Evolutionary conservation across 768 basidiomycete species (phyloP), one percentile per base, ranked within the genome.

Genomic region (Kwoniella europaea): DNA sequence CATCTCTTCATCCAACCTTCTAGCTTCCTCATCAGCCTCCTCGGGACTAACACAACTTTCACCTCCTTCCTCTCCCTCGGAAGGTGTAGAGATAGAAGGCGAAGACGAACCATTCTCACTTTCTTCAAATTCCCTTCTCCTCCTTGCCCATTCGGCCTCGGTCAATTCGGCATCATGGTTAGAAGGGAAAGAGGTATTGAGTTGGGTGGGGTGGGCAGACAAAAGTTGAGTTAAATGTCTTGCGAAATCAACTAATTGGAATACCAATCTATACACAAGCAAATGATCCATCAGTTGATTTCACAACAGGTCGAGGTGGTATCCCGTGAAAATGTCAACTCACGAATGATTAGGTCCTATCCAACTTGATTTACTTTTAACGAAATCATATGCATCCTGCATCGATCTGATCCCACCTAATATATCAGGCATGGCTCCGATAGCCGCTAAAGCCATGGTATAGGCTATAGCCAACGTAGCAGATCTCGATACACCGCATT

Each of bases 291-390:
- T 59, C 44, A 41, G 46, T 52, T 61, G 9, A 53, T 15, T 43
- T 10, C 20, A 57, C 18, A 15, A 22, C 24, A 27, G 42, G 54
- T 43, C 24, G 4, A 27, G 4, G 41, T n/a, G n/a, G n/a, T n/a
- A 10, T 27, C 29, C 29, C 29, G 29, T 29, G 29, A n/a, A 60
- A 20, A 63, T 1, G 15, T 9, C 12, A 16, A 79, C 82, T 71
- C 29, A 81, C 81, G 80, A 82, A 54, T 82, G 80, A 67, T 84
- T 84, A 0, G 83, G 83, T 4, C 82, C 80, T 29, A 82, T 78
- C 67, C 77, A 79, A 3, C 71, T 65, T 13, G 71, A 73, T 67
- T 76, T 77, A 16, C 43, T 44, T 69, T 82, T 84, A 43, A 82
- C 79, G 46, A 78, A 81, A 42, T 84, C 82, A 57, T 84, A 82